Evolutionary conservation across 345 rosid species (phyloP).

Genomic region (Kernera saxatilis): DNA sequence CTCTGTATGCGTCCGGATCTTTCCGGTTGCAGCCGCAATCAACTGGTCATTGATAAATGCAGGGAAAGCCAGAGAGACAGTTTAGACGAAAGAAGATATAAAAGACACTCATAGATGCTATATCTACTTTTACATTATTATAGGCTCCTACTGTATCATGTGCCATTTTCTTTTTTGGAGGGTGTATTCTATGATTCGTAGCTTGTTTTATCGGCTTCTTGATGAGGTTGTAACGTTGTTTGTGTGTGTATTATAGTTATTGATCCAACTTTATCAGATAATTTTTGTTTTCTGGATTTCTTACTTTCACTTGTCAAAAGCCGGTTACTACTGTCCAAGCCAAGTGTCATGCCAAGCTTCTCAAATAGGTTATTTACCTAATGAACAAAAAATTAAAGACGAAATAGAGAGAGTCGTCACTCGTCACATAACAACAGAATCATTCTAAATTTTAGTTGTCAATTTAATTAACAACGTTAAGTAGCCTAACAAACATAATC

Average conservation of each 20-base stretch:
- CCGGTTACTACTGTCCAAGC: too few species aligned
- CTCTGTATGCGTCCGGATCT: slow-evolving; percentile 82
- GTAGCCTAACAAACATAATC: not conserved
- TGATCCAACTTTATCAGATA: not conserved
- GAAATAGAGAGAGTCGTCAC: too few species aligned
- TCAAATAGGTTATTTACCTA: too few species aligned
- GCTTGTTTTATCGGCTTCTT: not conserved
- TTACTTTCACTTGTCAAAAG: too few species aligned
- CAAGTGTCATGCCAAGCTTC: too few species aligned
- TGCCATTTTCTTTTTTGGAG: not conserved
- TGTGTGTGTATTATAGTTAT: not conserved
- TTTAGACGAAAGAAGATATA: not conserved
- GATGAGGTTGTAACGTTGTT: not conserved
- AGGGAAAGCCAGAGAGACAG: not conserved
- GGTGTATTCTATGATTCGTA: slow-evolving; percentile 5
- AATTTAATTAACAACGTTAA: too few species aligned
- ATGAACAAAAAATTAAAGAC: too few species aligned
- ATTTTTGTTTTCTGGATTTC: too few species aligned
- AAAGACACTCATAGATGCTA: not conserved
- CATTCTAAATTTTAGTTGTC: too few species aligned
- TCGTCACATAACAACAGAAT: too few species aligned
- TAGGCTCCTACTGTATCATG: slow-evolving; percentile 17
- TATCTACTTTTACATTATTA: not conserved
- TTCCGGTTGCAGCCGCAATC: slow-evolving; percentile 51
- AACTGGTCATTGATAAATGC: not conserved